Base-by-base conservation (phyloP, 2,329 filamentous ascomycete species). In the Biscogniauxia mediterranea region DNA sequence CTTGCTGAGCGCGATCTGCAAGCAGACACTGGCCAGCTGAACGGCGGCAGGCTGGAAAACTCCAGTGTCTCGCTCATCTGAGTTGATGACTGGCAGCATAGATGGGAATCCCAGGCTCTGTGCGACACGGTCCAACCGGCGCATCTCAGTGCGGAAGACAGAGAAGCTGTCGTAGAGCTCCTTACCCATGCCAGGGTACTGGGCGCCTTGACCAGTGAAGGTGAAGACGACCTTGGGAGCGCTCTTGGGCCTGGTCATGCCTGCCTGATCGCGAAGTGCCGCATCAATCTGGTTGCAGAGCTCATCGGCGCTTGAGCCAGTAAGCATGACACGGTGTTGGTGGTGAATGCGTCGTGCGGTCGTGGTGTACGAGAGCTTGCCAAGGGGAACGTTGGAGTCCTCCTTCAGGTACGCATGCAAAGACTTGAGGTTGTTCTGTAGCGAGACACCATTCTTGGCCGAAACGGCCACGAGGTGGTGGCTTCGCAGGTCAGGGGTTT, bases 331-430 rank as follows among this genome's bases (percentile, higher is more conserved):
- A n/a, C 84, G 79, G 70, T 79, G 80, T 63, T 78, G 74, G 70
- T 86, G 81, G 61, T 88, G 86, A 9, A 83, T 80, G 20, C 84
- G 80, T 9, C 87, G 81, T 4, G 88, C 88, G 1, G 86, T 89
- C 0, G 84, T 86, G 0, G 85, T 88, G 72, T 90, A 90, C 0
- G 87, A 82, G 1, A 90, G 72, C 59, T 84, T 76, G 1, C 80
- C 76, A 7, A 88, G 68, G 0, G 81, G 78, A 0, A 79, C 76
- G 5, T 82, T 77, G 1, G 80, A 76, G 38, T 80, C 75, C n/a
- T 71, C 59, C 15, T 81, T 79, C 61, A 88, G 76, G 71, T 81
- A 85, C 1, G 69, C 66, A 3, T 85, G 73, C 7, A 88, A 75
- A 28, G 77, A 74, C 61, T 83, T 75, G 0, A 84, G 75, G 62